A percentile compares a stretch with the other conserved stretches of the same genome.
phyloP scores from a whole-genome alignment of 2,329 filamentous ascomycete species.

The Talaromyces sp. region DNA sequence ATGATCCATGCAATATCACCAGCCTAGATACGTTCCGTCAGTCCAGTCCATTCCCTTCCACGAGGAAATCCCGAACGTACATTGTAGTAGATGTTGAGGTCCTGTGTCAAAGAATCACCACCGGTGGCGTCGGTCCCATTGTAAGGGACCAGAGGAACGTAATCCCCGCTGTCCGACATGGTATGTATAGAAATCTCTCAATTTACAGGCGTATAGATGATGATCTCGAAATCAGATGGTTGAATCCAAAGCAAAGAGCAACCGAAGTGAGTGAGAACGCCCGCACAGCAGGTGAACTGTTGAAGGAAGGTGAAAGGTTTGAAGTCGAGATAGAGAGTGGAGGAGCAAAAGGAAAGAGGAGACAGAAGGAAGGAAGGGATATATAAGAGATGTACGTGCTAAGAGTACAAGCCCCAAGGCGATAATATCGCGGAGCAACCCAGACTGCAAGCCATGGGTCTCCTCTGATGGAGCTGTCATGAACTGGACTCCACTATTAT shows the following conservation, averaged over 20 bases:
- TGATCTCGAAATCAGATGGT: not conserved
- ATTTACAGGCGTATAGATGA: not conserved
- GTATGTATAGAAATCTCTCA: not conserved
- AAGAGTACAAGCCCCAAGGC: not conserved
- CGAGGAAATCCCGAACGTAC: slow-evolving; percentile 17
- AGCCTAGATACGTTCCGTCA: slow-evolving; percentile 48
- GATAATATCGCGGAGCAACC: slow-evolving; percentile 6
- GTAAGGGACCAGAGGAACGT: slow-evolving; percentile 47
- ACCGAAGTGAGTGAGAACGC: not conserved
- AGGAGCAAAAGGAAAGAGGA: not conserved
- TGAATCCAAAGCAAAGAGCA: not conserved
- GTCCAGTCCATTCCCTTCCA: not conserved
- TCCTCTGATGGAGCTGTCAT: not conserved
- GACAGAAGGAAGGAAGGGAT: not conserved
- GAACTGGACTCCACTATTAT: not conserved
- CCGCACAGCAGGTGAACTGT: slow-evolving; percentile 9
- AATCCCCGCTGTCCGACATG: slow-evolving; percentile 29
- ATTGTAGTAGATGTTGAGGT: slow-evolving; percentile 83
- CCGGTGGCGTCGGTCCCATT: slow-evolving; percentile 59
- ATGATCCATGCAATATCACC: slow-evolving; percentile 82
- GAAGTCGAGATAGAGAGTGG: not conserved
- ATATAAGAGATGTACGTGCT: not conserved
- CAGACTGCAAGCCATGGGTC: not conserved
- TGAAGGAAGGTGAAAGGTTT: not conserved
- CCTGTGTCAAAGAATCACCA: slow-evolving; percentile 60